These are phyloP conservation scores for Saccharomyces kudriavzevii DNA, from an alignment of 805 yeast species.

Conservation along the genomic window DNA sequence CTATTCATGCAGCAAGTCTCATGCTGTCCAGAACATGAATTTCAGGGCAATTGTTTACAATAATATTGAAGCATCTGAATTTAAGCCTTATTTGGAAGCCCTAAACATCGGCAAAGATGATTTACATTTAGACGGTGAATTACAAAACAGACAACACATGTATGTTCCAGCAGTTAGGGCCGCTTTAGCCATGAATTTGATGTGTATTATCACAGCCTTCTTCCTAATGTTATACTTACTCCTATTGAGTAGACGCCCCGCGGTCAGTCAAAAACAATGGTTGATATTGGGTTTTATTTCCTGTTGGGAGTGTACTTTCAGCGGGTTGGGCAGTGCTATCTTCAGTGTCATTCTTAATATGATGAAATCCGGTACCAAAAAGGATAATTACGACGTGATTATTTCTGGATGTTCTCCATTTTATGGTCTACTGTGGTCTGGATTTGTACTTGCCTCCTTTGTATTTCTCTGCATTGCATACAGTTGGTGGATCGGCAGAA, in stretches of 20 bases:
- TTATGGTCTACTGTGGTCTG: constrained; percentile 27
- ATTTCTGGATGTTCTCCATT: constrained; percentile 20
- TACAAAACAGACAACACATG: constrained; percentile 23
- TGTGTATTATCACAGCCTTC: constrained; percentile 21
- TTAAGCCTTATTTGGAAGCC: constrained; percentile 26
- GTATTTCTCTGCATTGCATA: constrained; percentile 10
- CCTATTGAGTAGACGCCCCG: constrained; percentile 4
- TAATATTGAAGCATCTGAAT: constrained; percentile 25
- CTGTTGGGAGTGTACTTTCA: constrained; percentile 20
- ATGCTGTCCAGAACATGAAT: constrained; percentile 29
- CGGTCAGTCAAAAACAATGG: constrained; percentile 1
- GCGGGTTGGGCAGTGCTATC: constrained; percentile 25
- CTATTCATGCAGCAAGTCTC: constrained; percentile 19
- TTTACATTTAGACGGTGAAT: constrained; percentile 25
- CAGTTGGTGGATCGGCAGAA: constrained; percentile 3
- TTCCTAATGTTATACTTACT: constrained; percentile 12
- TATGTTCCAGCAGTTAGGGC: constrained; percentile 30
- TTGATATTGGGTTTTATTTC: not conserved
- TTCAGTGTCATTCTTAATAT: constrained; percentile 23
- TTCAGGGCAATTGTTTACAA: constrained; percentile 27
- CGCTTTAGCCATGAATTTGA: constrained; percentile 22
- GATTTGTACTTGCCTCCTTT: constrained; percentile 21
- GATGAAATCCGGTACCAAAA: constrained; percentile 27
- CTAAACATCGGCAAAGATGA: constrained; percentile 21
- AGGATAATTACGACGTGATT: constrained; percentile 25